Evolutionary conservation across 1,284 basidiomycete genomes (phyloP).

Genomic region (Erythrobasidium hasegawianum): DNA sequence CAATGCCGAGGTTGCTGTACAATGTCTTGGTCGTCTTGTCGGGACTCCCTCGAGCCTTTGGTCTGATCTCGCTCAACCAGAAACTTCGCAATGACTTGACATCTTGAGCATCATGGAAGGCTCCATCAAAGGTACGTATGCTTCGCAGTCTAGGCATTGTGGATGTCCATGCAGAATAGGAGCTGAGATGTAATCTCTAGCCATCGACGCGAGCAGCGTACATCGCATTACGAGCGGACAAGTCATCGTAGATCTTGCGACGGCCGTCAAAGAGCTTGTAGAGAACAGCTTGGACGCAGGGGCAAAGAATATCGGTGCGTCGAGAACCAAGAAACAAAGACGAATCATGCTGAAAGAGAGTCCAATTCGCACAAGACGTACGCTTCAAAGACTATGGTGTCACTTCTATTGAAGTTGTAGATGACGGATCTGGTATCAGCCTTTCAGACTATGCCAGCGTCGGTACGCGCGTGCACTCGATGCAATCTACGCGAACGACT

Average conservation of each 20-base stretch:
- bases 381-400: constrained; percentile 85
- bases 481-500: constrained; percentile 11
- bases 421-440: constrained; percentile 85
- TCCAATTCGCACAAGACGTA: no score
- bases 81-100: no score
- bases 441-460: constrained; percentile 71
- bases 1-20: no score
- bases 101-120: no score
- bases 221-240: constrained; percentile 89
- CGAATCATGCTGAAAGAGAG: no score
- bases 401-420: constrained; percentile 77
- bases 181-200: no score
- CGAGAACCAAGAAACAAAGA: no score
- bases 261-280: constrained; percentile 88
- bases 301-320: constrained; percentile 75
- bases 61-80: no score
- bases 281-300: constrained; percentile 95
- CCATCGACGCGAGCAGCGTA: constrained; percentile 71
- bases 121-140: background rate
- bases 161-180: no score
- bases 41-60: no score
- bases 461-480: constrained; percentile 56
- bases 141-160: no score
- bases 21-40: no score
- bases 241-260: constrained; percentile 89